Evolutionary conservation across 2,329 filamentous ascomycete genomes (phyloP).

Genomic region (Pseudogymnoascus sp.): DNA sequence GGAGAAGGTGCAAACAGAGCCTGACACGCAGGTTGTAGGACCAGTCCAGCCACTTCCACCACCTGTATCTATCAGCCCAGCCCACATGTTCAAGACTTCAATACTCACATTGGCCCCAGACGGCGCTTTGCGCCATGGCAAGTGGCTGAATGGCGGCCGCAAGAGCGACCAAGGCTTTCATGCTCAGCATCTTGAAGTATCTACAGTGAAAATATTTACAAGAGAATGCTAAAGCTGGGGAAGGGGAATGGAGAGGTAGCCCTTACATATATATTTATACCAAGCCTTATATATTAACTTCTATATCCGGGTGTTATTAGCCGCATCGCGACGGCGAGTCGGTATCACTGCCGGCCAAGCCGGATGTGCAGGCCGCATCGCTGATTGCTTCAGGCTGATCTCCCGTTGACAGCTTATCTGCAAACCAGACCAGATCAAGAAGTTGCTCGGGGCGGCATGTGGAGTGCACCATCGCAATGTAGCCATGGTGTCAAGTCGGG

Average conservation of each 20-base stretch:
- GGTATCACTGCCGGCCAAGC: not conserved
- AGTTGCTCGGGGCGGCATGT: not conserved
- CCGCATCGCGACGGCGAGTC: not conserved
- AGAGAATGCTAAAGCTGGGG: not conserved
- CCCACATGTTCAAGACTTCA: not conserved
- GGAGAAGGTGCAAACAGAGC: slow-evolving; percentile 23
- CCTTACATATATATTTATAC: not conserved
- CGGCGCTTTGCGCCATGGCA: not conserved
- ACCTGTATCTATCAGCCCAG: slow-evolving; percentile 17
- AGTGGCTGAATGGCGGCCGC: not conserved
- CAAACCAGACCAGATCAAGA: not conserved
- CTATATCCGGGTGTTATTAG: not conserved
- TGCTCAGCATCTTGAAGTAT: not conserved
- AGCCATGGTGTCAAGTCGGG: not conserved
- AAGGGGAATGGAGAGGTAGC: not conserved
- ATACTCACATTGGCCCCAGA: slow-evolving; percentile 2
- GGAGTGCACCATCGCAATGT: not conserved
- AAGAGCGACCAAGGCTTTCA: not conserved
- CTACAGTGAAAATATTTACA: not conserved
- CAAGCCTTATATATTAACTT: not conserved
- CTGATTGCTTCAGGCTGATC: not conserved
- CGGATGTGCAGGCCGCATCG: not conserved
- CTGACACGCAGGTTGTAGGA: slow-evolving; percentile 26
- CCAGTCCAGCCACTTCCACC: slow-evolving; percentile 26
- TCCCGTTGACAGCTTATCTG: not conserved